Evolutionary conservation across 192 early-diverging fungal species (phyloP).

Genomic region (Funneliformis mosseae): DNA sequence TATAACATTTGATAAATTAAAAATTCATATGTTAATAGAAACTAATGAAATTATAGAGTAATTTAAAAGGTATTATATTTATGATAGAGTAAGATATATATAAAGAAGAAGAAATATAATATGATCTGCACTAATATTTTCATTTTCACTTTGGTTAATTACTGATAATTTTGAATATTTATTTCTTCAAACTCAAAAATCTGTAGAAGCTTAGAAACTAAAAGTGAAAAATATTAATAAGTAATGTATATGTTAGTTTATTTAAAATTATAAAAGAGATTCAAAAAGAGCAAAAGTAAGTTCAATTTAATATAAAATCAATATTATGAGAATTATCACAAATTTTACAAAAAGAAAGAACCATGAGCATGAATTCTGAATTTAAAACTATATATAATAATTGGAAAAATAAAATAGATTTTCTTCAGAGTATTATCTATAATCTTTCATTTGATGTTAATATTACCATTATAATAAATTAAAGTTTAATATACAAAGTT

Average conservation of each 20-base stretch:
- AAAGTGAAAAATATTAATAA: not conserved
- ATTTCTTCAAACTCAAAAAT: not conserved
- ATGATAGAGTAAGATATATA: not conserved
- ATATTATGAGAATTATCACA: not conserved
- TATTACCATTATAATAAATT: too few relatives aligned
- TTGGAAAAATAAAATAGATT: not conserved
- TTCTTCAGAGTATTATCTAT: not conserved
- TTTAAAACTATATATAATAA: too few relatives aligned
- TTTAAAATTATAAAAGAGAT: conserved; percentile 1
- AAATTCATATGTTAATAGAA: not conserved
- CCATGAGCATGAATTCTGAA: not conserved
- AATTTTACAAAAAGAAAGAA: not conserved
- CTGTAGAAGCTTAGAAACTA: not conserved
- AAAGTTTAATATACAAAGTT: too few relatives aligned
- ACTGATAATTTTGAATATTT: not conserved
- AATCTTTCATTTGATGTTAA: too few relatives aligned
- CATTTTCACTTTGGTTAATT: not conserved
- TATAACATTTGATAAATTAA: not conserved
- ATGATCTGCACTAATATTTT: not conserved
- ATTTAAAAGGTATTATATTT: not conserved
- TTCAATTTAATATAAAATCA: not conserved
- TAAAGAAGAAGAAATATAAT: not conserved
- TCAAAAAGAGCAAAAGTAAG: not conserved
- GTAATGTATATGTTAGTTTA: not conserved
- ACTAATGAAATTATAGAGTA: not conserved